Conservation (phyloP, 2,329 filamentous ascomycete species). For the Cercospora brassicicola region DNA sequence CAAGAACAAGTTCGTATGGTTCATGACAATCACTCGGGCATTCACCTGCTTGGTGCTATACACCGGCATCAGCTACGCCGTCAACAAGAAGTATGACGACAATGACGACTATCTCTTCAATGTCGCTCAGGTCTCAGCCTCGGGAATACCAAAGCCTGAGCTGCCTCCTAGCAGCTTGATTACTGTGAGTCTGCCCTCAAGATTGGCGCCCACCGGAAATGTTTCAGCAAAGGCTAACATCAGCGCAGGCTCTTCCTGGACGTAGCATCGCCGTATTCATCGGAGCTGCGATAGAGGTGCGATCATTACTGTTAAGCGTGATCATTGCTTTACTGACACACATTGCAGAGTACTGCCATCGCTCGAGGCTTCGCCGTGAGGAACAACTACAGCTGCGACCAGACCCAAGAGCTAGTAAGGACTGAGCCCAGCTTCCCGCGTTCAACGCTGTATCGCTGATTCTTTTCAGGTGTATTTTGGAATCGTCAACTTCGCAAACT, state of each 20-base stretch:
- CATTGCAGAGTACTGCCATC: conserved; percentile 47
- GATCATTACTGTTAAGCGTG: too few species aligned
- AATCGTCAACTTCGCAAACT: conserved; percentile 51
- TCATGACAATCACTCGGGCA: conserved; percentile 61
- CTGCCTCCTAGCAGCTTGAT: conserved; percentile 53
- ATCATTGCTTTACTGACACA: not conserved
- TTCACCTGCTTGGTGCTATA: conserved; percentile 62
- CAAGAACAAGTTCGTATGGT: conserved; percentile 59
- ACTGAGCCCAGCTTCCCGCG: not conserved
- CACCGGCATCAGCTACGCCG: conserved; percentile 62
- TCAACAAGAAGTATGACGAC: conserved; percentile 54
- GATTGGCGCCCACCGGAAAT: not conserved
- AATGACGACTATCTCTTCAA: conserved; percentile 55
- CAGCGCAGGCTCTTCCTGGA: conserved; percentile 49
- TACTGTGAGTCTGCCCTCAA: conserved; percentile 20
- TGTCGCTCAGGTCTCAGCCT: conserved; percentile 58
- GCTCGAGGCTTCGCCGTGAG: conserved; percentile 63
- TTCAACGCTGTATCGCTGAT: not conserved
- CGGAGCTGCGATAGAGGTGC: conserved; percentile 57
- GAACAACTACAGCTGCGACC: conserved; percentile 63
- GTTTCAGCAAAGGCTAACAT: not conserved
- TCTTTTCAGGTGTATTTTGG: conserved; percentile 54
- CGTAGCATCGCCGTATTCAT: conserved; percentile 62
- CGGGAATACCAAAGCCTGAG: conserved; percentile 55
- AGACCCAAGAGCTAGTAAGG: conserved; percentile 61